Conservation (phyloP, 2,329 filamentous ascomycete genomes). For the Ophiognomonia clavigignenti-juglandacearum region DNA sequence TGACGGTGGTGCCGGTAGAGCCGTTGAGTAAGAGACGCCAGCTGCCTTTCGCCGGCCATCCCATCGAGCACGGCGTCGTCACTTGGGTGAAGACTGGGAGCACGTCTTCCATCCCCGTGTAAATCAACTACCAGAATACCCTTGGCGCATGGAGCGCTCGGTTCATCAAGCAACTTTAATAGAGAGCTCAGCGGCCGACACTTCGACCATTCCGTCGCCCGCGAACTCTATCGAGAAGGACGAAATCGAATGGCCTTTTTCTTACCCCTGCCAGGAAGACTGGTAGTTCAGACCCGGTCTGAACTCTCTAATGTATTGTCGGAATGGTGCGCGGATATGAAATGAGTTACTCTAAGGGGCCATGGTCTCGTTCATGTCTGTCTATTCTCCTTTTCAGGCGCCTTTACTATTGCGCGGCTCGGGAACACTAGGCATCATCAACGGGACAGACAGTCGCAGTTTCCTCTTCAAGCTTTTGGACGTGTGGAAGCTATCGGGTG, state of each 20-base stretch:
- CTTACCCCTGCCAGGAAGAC: slow-evolving; percentile 11
- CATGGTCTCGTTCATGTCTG: not conserved
- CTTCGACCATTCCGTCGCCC: slow-evolving; percentile 3
- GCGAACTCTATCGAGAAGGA: slow-evolving; percentile 7
- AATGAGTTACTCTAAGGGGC: not conserved
- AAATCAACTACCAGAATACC: slow-evolving; percentile 5
- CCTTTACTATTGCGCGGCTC: not conserved
- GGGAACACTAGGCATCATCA: too few relatives aligned
- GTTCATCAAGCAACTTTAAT: slow-evolving; percentile 1
- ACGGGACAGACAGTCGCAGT: too few relatives aligned
- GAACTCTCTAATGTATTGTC: slow-evolving; percentile 1
- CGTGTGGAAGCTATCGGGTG: too few relatives aligned
- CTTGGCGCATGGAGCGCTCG: slow-evolving; percentile 8
- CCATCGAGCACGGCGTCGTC: not conserved
- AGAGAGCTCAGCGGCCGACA: not conserved
- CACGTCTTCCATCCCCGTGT: not conserved
- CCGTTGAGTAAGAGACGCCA: slow-evolving; percentile 6
- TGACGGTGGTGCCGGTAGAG: slow-evolving; percentile 26
- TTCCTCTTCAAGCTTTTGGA: too few relatives aligned
- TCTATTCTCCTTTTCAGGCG: not conserved
- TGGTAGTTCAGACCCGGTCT: slow-evolving; percentile 7
- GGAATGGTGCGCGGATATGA: not conserved
- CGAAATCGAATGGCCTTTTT: slow-evolving; percentile 14
- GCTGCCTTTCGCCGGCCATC: not conserved
- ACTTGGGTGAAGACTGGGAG: not conserved